A percentile compares a stretch with the other conserved stretches of the same genome.
phyloP scores from a whole-genome alignment of 2,329 filamentous ascomycete genomes.

The Capronia americana region DNA sequence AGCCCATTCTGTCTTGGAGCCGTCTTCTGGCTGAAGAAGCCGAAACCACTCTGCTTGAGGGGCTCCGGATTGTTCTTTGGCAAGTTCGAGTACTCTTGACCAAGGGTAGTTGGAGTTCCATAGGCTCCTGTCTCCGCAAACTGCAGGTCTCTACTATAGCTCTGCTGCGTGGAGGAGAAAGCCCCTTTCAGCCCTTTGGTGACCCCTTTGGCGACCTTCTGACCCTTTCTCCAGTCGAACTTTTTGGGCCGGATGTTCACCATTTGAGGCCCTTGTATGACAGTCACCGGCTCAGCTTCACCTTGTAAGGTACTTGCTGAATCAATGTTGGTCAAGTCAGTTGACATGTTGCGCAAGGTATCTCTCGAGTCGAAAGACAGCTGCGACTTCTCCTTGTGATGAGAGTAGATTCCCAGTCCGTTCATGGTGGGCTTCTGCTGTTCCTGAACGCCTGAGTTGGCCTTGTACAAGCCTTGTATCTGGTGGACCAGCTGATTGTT shows the following conservation, averaged over 20 bases:
- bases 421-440: conserved; percentile 53
- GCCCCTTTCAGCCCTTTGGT: conserved; percentile 93
- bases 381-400: conserved; percentile 59
- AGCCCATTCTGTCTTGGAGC: conserved; percentile 42
- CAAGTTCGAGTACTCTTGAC: conserved; percentile 43
- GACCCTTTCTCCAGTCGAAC: conserved; percentile 99
- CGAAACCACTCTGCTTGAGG: conserved; percentile 66
- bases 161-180: conserved; percentile 71
- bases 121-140: conserved; percentile 72
- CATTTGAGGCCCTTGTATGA: conserved; percentile 81
- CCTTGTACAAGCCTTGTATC: conserved; percentile 92
- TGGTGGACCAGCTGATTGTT: conserved; percentile 95
- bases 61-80: conserved; percentile 47
- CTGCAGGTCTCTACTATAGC: conserved; percentile 53
- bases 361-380: conserved; percentile 52
- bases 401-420: conserved; percentile 69
- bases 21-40: conserved; percentile 68
- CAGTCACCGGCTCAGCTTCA: conserved; percentile 66
- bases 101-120: conserved; percentile 56
- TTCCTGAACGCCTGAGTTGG: conserved; percentile 61
- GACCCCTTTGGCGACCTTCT: conserved; percentile 91
- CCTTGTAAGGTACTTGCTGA: conserved; percentile 69
- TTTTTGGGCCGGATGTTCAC: conserved; percentile 94
- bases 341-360: conserved; percentile 50
- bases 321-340: conserved; percentile 60